Evolutionary conservation across 2,329 filamentous ascomycete genomes (phyloP).

Genomic region (Beauveria brongniartii): DNA sequence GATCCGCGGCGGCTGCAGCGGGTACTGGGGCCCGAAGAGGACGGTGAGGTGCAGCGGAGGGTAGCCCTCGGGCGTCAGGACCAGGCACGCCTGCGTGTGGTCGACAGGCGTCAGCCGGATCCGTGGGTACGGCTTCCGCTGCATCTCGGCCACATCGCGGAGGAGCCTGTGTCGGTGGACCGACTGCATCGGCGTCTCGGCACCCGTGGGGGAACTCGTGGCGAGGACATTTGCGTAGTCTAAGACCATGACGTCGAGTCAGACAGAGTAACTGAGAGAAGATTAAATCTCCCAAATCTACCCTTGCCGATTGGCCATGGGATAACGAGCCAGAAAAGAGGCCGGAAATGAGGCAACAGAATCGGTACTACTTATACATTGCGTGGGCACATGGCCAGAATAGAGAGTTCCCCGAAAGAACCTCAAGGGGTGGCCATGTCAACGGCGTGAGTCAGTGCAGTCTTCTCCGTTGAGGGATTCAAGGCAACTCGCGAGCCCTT

Average conservation of each 20-base stretch:
- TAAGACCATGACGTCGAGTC: not conserved
- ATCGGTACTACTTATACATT: not conserved
- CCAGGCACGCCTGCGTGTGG: slow-evolving; percentile 31
- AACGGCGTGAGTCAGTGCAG: not conserved
- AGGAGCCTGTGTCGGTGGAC: slow-evolving; percentile 23
- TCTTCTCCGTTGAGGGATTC: not conserved
- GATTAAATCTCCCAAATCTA: not conserved
- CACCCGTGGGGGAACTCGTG: not conserved
- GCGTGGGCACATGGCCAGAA: not conserved
- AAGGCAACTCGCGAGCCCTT: not conserved
- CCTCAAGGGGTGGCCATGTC: not conserved
- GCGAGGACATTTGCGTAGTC: not conserved
- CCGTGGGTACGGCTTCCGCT: slow-evolving; percentile 37
- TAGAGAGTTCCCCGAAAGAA: not conserved
- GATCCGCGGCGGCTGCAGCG: slow-evolving; percentile 30
- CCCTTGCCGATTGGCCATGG: not conserved
- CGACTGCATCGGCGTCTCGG: not conserved
- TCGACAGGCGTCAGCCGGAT: slow-evolving; percentile 32
- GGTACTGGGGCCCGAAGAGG: slow-evolving; percentile 27
- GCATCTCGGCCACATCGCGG: slow-evolving; percentile 37
- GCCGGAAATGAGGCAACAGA: not conserved
- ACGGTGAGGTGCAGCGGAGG: slow-evolving; percentile 35
- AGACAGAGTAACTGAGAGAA: not conserved
- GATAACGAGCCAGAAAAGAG: not conserved
- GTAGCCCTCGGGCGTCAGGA: slow-evolving; percentile 33